Evolutionary conservation across 441 rosid species (phyloP), one percentile per base, ranked within the genome.

Genomic region (Metrosideros polymorpha): DNA sequence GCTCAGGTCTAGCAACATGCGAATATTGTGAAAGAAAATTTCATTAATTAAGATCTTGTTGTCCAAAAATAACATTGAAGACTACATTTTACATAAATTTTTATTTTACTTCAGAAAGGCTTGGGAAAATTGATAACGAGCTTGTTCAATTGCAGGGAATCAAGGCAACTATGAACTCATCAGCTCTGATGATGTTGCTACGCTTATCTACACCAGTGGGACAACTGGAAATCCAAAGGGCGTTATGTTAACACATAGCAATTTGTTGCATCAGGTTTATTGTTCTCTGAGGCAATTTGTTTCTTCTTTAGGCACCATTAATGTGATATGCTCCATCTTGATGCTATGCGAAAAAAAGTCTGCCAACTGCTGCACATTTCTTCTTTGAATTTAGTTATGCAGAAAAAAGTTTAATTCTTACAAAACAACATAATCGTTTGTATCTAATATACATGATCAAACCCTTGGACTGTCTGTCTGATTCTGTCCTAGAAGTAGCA

Each of bases 161-260:
- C 86, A 84, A 54, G 92, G 88, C 86, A 85, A 83, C 79, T 93
- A 90, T 84, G 94, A 94, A 83, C 88, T 87, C 89, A 96, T 96
- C 77, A 39, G 87, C 87, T 88, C 95, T 85, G 94, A 95, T 87
- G 96, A 98, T 90, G 87, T 90, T 84, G 99, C 99, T 61, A 94
- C 98, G 14, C 89, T 96, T 85, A 90, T 96, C 47, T 98, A 98
- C 90, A 95, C 98, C 35, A 98, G 99, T 83, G 99, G 99, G 88
- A 96, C 99, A 86, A 95, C 98, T 39, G 97, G 96, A 83, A 95
- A 95, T 89, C 98, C 99, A 59, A 98, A 98, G 94, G 99, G 99
- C 82, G 96, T 98, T 85, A 93, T 96, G 98, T 95, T 98, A 88
- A 95, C 99, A 6, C 99, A 96, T 89, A 90, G 91, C 89, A 98